phyloP scores from a whole-genome alignment of 2,329 filamentous ascomycete species.

The Aspergillus persii region DNA sequence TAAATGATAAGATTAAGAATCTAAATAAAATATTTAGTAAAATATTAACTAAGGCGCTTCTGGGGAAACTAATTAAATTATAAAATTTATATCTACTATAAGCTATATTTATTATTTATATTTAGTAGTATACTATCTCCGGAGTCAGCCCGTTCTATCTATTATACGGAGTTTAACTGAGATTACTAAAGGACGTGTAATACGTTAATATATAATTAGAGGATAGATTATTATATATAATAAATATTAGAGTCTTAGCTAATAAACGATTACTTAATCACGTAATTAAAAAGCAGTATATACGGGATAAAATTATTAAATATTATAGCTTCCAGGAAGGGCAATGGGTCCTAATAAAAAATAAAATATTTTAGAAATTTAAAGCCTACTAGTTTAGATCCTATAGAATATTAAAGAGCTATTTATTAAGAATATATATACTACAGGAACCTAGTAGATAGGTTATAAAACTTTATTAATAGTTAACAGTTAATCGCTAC shows the following conservation, averaged over 20 bases:
- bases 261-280: neutral
- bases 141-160: too few species aligned
- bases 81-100: neutral
- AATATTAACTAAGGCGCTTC: neutral
- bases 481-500: neutral
- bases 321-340: neutral
- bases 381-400: neutral
- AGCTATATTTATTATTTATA: neutral
- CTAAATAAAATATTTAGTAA: neutral
- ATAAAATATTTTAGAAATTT: neutral
- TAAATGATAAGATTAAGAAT: neutral
- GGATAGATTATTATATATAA: neutral
- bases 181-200: neutral
- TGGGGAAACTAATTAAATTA: neutral
- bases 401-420: neutral
- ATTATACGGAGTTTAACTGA: neutral
- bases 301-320: neutral
- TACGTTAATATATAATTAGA: neutral
- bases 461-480: conserved; percentile 1
- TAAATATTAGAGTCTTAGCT: neutral
- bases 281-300: neutral
- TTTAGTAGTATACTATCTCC: neutral
- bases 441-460: neutral
- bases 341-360: neutral
- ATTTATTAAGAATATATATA: neutral